A percentile compares a stretch with the other conserved stretches of the same genome.
Evolutionary conservation across 441 rosid species (phyloP).

Genomic region (Arabidopsis lyrata): DNA sequence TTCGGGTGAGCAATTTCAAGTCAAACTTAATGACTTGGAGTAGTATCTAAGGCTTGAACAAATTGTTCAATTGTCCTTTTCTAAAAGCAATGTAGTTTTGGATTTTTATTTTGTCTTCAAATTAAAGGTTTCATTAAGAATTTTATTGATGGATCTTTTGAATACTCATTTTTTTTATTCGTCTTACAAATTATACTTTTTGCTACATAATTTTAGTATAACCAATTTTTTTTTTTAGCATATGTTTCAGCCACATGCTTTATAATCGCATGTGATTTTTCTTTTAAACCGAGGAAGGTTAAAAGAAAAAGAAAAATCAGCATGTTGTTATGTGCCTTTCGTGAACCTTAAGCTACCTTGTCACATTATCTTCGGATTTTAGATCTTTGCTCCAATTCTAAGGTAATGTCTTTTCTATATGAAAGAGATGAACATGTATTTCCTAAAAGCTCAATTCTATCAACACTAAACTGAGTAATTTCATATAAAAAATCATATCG

Average conservation of each 20-base stretch:
- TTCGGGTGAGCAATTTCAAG: constrained; percentile 76
- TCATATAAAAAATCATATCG: neutral
- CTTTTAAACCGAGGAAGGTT: neutral
- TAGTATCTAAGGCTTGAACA: constrained; percentile 25
- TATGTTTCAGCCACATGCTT: neutral
- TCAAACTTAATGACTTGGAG: constrained; percentile 72
- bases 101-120: neutral
- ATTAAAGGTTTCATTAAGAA: neutral
- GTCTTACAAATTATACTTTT: neutral
- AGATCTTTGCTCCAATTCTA: neutral
- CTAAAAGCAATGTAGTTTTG: constrained; percentile 9
- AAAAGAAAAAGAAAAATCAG: neutral
- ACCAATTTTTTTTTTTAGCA: too few relatives aligned
- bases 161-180: neutral
- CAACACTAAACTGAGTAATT: neutral
- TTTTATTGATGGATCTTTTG: neutral
- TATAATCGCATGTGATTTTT: constrained; percentile 4
- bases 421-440: too few relatives aligned
- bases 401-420: neutral
- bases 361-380: neutral
- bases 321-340: constrained; percentile 14
- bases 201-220: neutral
- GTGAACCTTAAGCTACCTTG: constrained; percentile 24
- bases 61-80: neutral
- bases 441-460: neutral